Percentiles rank a stretch among this genome's conserved stretches.
These are phyloP conservation scores for Alternaria sp. DNA, from an alignment of 2,329 filamentous ascomycete species.

Conservation along the genomic window DNA sequence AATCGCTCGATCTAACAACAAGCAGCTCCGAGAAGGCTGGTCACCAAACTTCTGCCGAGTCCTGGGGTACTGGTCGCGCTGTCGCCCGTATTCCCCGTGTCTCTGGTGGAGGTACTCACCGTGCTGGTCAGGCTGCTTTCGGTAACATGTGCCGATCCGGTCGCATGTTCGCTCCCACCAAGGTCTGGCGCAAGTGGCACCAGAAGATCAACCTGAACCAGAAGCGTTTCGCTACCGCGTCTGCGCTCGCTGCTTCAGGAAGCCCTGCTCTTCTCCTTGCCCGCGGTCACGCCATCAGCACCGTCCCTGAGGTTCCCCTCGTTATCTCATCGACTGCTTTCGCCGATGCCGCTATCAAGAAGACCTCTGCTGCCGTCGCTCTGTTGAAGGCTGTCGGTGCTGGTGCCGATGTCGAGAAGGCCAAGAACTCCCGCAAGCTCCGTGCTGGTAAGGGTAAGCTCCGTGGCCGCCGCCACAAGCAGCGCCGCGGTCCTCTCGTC, in stretches of 20 bases:
- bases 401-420: constrained; percentile 90
- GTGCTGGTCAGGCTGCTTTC: constrained; percentile 99
- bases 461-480: constrained; percentile 92
- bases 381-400: constrained; percentile 94
- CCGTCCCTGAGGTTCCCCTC: constrained; percentile 94
- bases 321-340: constrained; percentile 93
- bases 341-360: constrained; percentile 78
- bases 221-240: constrained; percentile 98
- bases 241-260: constrained; percentile 94
- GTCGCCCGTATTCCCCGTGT: constrained; percentile 99
- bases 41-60: constrained; percentile 99
- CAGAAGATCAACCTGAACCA: constrained; percentile 99
- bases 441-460: constrained; percentile 99
- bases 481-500: constrained; percentile 96
- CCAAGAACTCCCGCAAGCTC: constrained; percentile 94
- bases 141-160: constrained; percentile 99
- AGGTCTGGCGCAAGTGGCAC: constrained; percentile 99
- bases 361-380: constrained; percentile 85
- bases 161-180: constrained; percentile 99
- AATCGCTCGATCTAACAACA: constrained; percentile 26
- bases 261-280: constrained; percentile 94
- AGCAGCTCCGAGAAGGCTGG: constrained; percentile 87
- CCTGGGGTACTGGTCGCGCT: constrained; percentile 98
- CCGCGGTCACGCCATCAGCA: constrained; percentile 93
- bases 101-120: constrained; percentile 99